Evolutionary conservation across 345 rosid species (phyloP), one percentile per base, ranked within the genome.

Genomic region (Linum trigynum): DNA sequence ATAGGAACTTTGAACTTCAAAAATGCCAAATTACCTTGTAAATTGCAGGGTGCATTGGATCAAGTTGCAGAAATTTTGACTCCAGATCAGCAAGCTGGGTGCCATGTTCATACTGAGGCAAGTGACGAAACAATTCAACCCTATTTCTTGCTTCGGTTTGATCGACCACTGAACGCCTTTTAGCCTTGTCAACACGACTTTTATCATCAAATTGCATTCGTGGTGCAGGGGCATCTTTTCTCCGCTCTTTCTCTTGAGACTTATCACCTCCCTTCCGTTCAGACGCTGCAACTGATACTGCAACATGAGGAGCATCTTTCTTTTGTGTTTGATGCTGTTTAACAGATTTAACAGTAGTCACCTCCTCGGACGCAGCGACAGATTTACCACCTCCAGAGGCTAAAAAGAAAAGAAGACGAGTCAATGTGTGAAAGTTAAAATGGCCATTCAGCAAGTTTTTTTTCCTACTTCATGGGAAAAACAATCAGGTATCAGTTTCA

Each of bases 21-120:
- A 23, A 23, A 23, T 23, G 32, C 32, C 32, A 23, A 23, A 23
- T 23, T 70, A 90, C 99, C 99, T 86, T 86, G 78, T 86, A 88
- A 9, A 94, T 86, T 56, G 95, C 96, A 64, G 92, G 99, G 76
- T 88, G 99, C 89, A 90, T 75, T 11, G 90, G 91, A 74, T 90
- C 32, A 23, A 23, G 89, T 64, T 86, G 88, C 65, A 90, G 90
- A 74, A 88, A 84, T 80, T 86, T 90, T 3, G 87, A 61, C 85
- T 85, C 82, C 0, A 94, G 89, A 79, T 88, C 96, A 72, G 92
- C 86, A 69, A 86, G 97, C 75, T 83, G 96, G 9, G 91, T 83
- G 65, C 95, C 96, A 75, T 79, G 96, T 68, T 94, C 99, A 70
- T 90, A 90, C 71, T 94, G 99, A 65, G 99, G 97, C 80, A 94